phyloP scores from a whole-genome alignment of 495 filamentous ascomycete species.

The Parathielavia hyrcaniae region DNA sequence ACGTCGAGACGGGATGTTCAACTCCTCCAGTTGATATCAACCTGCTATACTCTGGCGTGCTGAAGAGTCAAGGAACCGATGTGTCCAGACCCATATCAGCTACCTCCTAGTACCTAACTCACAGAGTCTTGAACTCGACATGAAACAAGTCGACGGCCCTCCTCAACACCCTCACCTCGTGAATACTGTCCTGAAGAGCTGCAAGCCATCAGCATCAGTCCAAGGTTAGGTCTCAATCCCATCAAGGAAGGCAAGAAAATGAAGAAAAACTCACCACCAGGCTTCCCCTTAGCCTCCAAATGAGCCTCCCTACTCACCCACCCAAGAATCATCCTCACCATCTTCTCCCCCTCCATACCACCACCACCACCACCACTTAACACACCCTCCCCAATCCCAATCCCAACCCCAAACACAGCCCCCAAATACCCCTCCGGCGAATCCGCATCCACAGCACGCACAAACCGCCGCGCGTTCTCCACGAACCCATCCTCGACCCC shows the following conservation, averaged over 20 bases:
- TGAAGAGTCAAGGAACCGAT: too few species aligned
- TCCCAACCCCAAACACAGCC: background rate
- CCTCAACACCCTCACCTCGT: conserved; percentile 12
- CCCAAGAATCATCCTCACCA: conserved; percentile 17
- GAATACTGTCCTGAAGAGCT: conserved; percentile 19
- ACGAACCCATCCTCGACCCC: conserved; percentile 20
- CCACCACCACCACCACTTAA: too few species aligned
- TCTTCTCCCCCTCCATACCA: background rate
- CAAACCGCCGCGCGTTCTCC: conserved; percentile 17
- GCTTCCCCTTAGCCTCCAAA: conserved; percentile 11
- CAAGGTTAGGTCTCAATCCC: background rate
- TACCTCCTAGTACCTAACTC: too few species aligned
- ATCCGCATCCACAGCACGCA: conserved; percentile 1
- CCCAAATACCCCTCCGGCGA: conserved; percentile 16
- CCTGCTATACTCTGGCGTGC: too few species aligned
- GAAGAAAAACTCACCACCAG: conserved; percentile 8
- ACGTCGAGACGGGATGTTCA: background rate
- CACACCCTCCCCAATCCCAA: background rate
- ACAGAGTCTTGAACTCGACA: conserved; percentile 17
- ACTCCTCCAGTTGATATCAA: background rate
- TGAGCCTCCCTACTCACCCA: conserved; percentile 14
- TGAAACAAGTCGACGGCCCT: conserved; percentile 22
- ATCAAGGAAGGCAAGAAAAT: background rate
- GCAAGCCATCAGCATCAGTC: background rate
- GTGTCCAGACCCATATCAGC: background rate